These are phyloP conservation scores for Lasiodiplodia citricola DNA, from an alignment of 2,329 filamentous ascomycete species.

Conservation along the genomic window DNA sequence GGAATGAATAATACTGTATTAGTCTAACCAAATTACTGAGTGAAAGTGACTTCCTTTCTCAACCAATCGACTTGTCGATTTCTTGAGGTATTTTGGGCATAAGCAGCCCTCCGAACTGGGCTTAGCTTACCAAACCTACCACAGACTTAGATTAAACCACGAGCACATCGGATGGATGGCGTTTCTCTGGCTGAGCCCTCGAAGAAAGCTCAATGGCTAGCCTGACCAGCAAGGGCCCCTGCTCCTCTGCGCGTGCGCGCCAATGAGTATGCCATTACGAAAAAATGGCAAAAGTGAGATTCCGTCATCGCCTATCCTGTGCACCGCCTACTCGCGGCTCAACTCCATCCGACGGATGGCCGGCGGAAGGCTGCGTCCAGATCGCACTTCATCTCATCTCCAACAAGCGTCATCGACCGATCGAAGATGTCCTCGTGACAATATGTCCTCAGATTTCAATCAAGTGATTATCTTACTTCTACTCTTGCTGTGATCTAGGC, in stretches of 20 bases:
- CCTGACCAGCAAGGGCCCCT: too few species aligned
- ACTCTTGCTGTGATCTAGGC: background rate
- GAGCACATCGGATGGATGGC: too few species aligned
- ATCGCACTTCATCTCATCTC: background rate
- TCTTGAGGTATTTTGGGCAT: background rate
- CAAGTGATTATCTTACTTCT: background rate
- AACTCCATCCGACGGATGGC: constrained; percentile 1
- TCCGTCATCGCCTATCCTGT: background rate
- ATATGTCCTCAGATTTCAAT: background rate
- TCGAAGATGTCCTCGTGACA: background rate
- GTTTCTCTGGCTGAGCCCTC: too few species aligned
- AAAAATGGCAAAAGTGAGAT: background rate
- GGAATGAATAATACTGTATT: background rate
- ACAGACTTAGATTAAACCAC: too few species aligned
- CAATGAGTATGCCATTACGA: too few species aligned
- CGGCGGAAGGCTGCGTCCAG: background rate
- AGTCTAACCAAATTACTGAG: background rate
- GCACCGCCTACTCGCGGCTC: constrained; percentile 6
- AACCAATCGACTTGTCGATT: background rate
- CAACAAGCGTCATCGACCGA: too few species aligned
- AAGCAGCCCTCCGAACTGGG: too few species aligned
- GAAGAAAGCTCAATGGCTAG: too few species aligned
- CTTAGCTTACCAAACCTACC: too few species aligned
- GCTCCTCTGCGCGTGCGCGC: too few species aligned
- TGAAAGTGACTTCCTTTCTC: background rate